Percentiles rank a stretch among this genome's conserved stretches.
Evolutionary conservation across 495 filamentous ascomycete species (phyloP).

Genomic region (Podospora tetraspora): DNA sequence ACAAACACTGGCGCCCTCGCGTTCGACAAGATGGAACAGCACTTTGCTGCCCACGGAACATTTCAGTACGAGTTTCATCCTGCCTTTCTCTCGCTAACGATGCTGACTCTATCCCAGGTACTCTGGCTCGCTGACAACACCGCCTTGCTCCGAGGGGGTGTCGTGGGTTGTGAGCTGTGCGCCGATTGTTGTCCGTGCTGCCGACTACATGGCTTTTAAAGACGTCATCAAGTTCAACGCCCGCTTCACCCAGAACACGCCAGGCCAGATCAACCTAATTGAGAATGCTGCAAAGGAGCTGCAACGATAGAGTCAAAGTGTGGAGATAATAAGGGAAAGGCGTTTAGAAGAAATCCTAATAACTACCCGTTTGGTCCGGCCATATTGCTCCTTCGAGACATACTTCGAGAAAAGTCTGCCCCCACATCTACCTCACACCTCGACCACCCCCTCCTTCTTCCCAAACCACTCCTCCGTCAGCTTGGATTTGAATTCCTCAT

Average conservation of each 20-base stretch:
- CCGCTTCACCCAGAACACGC: conserved; percentile 6
- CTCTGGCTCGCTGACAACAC: conserved; percentile 61
- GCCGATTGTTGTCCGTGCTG: not conserved
- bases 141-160: conserved; percentile 25
- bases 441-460: not conserved
- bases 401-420: no score
- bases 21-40: conserved; percentile 5
- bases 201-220: not conserved
- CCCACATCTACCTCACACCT: no score
- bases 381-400: no score
- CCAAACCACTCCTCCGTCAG: conserved; percentile 14
- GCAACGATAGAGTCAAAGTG: not conserved
- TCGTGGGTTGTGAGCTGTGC: conserved; percentile 7
- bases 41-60: conserved; percentile 2
- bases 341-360: not conserved
- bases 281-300: not conserved
- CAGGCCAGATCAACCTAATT: conserved; percentile 1
- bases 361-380: no score
- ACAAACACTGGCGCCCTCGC: not conserved
- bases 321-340: not conserved
- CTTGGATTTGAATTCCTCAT: conserved; percentile 17
- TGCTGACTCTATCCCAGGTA: not conserved
- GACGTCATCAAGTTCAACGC: conserved; percentile 11
- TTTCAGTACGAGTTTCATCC: conserved; percentile 5
- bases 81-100: not conserved